phyloP scores from a whole-genome alignment of 2,329 filamentous ascomycete genomes.

The Rhinocladiella mackenziei region DNA sequence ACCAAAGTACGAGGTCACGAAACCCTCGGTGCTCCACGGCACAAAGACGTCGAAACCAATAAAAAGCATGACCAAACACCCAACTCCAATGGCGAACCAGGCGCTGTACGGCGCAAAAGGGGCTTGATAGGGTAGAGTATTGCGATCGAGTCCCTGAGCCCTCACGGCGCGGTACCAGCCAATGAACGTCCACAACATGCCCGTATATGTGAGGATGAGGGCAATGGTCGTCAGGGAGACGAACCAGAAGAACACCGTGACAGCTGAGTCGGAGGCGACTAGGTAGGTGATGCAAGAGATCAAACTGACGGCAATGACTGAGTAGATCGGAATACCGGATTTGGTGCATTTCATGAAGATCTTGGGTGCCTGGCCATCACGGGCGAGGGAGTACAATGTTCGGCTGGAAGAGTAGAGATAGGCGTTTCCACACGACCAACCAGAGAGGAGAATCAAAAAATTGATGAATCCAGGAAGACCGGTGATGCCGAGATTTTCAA shows the following conservation, averaged over 20 bases:
- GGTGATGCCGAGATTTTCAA: slow-evolving; percentile 56
- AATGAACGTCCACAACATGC: slow-evolving; percentile 66
- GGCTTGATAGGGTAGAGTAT: slow-evolving; percentile 65
- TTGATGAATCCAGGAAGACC: slow-evolving; percentile 70
- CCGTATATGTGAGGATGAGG: slow-evolving; percentile 59
- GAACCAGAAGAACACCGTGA: slow-evolving; percentile 68
- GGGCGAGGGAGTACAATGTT: slow-evolving; percentile 46
- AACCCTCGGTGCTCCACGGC: slow-evolving; percentile 44
- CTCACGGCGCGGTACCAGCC: slow-evolving; percentile 65
- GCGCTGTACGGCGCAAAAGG: slow-evolving; percentile 66
- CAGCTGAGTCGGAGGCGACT: slow-evolving; percentile 59
- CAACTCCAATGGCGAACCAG: slow-evolving; percentile 55
- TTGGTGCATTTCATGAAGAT: slow-evolving; percentile 57
- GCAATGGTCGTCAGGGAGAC: slow-evolving; percentile 51
- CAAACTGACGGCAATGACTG: slow-evolving; percentile 59
- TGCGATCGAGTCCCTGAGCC: slow-evolving; percentile 64
- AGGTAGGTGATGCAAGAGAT: slow-evolving; percentile 69
- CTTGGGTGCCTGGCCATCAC: slow-evolving; percentile 50
- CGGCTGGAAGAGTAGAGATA: slow-evolving; percentile 54
- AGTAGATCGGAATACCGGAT: slow-evolving; percentile 61
- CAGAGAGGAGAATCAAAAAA: slow-evolving; percentile 67
- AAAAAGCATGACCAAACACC: slow-evolving; percentile 58
- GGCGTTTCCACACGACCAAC: slow-evolving; percentile 66
- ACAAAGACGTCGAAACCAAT: slow-evolving; percentile 55
- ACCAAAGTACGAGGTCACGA: slow-evolving; percentile 52